Base-by-base conservation (phyloP, 192 early-diverging fungal genomes). In the Jimgerdemannia flammicorona region DNA sequence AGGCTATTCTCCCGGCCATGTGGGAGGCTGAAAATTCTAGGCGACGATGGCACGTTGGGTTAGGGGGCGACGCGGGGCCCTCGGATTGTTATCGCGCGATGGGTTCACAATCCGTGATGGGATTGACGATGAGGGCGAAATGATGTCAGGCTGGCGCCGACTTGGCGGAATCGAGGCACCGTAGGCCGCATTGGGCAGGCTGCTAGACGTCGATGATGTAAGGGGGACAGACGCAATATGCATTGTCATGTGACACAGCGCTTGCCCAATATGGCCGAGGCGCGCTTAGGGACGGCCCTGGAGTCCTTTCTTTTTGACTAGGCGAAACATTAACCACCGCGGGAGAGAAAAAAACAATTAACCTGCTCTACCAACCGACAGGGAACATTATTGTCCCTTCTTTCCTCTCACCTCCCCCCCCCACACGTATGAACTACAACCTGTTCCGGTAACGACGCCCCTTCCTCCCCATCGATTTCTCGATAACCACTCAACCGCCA, bases 201-300 rank as follows among this genome's bases (percentile, higher is more conserved):
- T 6, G 14, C 49, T 59, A 59, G 49, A 59, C 49, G 49, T 59
- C 49, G 6, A 59, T 59, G 49, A 59, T 59, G 49, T 59, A 59
- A 59, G 8, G 6, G n/a, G 49, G 8, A 59, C 49, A 59, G 49
- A 59, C 70, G 40, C 43, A 40, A 19, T 43, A 44, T 18, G 39
- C 43, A 7, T 63, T 63, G 18, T 64, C 72, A 63, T 73, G 64
- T 67, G 20, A 64, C n/a, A 11, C 17, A 18, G 69, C 18, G 69
- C 29, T 64, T 44, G 14, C 72, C 63, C 54, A 64, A 73, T 64
- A 44, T 73, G 64, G 49, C 49, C 14, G 6, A 10, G 49, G 49
- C 49, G 49, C 49, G 49, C 49, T 59, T 59, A 1, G 8, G 49
- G 14, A 59, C 49, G 49, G 0, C 14, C 49, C 1, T 29, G 29